Conservation (phyloP, 805 yeast genomes). For the Barnettozyma botsteinii region DNA sequence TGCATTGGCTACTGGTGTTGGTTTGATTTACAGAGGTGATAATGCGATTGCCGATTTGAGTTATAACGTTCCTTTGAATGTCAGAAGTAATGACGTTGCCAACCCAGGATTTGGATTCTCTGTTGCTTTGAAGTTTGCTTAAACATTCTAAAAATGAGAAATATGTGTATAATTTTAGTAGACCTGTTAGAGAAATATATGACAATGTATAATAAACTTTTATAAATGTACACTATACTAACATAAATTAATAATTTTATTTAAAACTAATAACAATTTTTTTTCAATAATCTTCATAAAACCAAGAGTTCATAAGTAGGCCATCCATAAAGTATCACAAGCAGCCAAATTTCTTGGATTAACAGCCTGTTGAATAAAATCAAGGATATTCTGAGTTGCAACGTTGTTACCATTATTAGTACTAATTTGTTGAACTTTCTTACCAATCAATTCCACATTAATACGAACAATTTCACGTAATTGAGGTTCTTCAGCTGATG, state of each 20-base stretch:
- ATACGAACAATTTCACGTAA: conserved; percentile 80
- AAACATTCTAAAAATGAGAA: not conserved
- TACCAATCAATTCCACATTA: conserved; percentile 79
- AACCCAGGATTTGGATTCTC: conserved; percentile 55
- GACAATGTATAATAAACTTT: no score
- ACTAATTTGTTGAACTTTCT: conserved; percentile 73
- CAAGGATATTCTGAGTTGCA: conserved; percentile 85
- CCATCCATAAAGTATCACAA: conserved; percentile 93
- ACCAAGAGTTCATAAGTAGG: conserved; percentile 48
- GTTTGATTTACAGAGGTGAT: conserved; percentile 46
- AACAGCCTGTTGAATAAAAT: conserved; percentile 89
- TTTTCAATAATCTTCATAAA: not conserved
- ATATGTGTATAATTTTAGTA: no score
- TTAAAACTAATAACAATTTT: not conserved
- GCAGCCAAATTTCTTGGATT: conserved; percentile 90
- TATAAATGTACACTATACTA: no score
- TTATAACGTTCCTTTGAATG: conserved; percentile 47
- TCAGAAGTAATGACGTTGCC: conserved; percentile 37
- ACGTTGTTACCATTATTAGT: conserved; percentile 46
- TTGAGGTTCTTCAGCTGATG: conserved; percentile 78
- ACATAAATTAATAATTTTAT: no score
- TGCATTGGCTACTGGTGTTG: conserved; percentile 45
- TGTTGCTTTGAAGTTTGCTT: conserved; percentile 37
- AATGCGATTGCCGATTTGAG: conserved; percentile 51
- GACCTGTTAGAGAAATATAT: not conserved